phyloP scores from a whole-genome alignment of 1,284 basidiomycete species.

The Ceratobasidium sp. region DNA sequence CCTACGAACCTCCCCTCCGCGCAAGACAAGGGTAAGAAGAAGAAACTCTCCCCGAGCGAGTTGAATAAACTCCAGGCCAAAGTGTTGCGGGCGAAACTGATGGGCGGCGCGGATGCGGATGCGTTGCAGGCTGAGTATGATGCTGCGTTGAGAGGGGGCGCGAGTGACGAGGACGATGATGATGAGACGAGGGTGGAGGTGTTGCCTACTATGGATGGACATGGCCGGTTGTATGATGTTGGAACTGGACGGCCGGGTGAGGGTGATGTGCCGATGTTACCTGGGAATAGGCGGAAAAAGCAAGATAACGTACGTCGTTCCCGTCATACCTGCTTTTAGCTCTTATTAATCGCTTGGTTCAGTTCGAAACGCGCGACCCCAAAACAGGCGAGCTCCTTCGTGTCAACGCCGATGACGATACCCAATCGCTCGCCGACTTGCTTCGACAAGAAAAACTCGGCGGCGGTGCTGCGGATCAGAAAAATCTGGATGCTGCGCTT shows the following conservation, averaged over 20 bases:
- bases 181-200: conserved; percentile 77
- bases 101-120: conserved; percentile 78
- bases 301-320: conserved; percentile 73
- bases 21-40: conserved; percentile 34
- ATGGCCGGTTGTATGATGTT: conserved; percentile 91
- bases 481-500: conserved; percentile 90
- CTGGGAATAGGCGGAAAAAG: conserved; percentile 77
- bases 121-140: conserved; percentile 89
- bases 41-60: conserved; percentile 59
- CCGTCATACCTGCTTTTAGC: not conserved
- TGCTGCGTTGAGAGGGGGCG: conserved; percentile 60
- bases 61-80: conserved; percentile 95
- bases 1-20: conserved; percentile 66
- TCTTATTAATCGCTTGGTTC: not conserved
- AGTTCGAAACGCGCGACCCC: conserved; percentile 88
- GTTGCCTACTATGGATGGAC: conserved; percentile 89
- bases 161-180: conserved; percentile 61
- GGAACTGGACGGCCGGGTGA: conserved; percentile 72
- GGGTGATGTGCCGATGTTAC: conserved; percentile 55
- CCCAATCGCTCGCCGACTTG: conserved; percentile 87
- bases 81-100: conserved; percentile 90
- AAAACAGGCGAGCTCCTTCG: conserved; percentile 85
- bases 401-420: conserved; percentile 88
- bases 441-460: conserved; percentile 92
- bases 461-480: conserved; percentile 89